A percentile compares a stretch with the other conserved stretches of the same genome.
These are phyloP conservation scores for Kuraishia hungarica DNA, from an alignment of 805 yeast genomes.

Conservation along the genomic window DNA sequence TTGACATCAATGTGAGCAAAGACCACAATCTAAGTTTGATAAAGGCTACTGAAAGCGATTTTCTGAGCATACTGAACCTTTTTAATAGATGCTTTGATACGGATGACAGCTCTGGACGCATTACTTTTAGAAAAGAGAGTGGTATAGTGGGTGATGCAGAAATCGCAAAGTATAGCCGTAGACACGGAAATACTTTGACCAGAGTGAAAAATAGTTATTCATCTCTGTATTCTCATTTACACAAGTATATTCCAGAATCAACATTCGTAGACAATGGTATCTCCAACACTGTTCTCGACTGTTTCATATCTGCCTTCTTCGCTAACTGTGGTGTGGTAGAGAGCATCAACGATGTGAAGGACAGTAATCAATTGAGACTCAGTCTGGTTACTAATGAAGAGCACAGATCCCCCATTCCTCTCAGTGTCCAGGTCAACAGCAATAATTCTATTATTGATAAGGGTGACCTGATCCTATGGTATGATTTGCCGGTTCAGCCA, in stretches of 20 bases:
- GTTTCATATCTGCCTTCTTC: not conserved
- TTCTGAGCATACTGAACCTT: not conserved
- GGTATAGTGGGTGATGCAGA: not conserved
- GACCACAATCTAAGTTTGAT: not conserved
- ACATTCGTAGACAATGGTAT: not conserved
- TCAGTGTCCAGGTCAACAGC: not conserved
- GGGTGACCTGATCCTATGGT: not conserved
- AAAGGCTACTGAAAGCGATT: not conserved
- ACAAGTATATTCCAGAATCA: not conserved
- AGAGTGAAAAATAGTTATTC: not conserved
- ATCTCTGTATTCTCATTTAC: not conserved
- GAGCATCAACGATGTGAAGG: not conserved
- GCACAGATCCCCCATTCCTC: not conserved
- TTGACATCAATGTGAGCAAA: not conserved
- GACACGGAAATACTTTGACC: not conserved
- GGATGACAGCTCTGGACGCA: not conserved
- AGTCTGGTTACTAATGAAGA: not conserved
- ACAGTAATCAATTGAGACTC: not conserved
- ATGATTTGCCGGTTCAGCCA: not conserved
- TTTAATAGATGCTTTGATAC: not conserved
- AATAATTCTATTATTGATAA: not conserved
- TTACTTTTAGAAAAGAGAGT: not conserved
- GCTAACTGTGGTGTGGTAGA: not conserved
- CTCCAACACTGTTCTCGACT: not conserved
- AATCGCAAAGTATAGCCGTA: not conserved